A percentile compares a stretch with the other conserved stretches of the same genome.
Evolutionary conservation across 75 land plant species (phyloP).

Genomic region (Pinus albicaulis): DNA sequence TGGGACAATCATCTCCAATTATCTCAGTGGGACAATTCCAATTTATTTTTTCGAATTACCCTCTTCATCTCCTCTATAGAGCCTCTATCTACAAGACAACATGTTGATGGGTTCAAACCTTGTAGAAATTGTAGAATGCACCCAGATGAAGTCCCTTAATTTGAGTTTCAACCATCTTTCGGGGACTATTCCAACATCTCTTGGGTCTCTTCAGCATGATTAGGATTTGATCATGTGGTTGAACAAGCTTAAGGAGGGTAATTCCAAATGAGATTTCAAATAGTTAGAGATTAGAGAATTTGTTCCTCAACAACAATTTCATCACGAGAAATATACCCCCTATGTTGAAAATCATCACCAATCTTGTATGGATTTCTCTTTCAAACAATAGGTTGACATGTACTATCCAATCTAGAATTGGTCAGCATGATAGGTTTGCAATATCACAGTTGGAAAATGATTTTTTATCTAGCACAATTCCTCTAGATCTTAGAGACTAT

Average conservation of each 20-base stretch:
- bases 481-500: constrained; percentile 72
- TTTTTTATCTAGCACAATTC: constrained; percentile 68
- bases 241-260: constrained; percentile 54
- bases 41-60: constrained; percentile 17
- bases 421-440: constrained; percentile 41
- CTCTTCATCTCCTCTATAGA: constrained; percentile 24
- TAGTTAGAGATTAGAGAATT: constrained; percentile 35
- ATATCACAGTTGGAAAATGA: constrained; percentile 80
- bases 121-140: constrained; percentile 38
- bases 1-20: constrained; percentile 30
- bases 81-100: constrained; percentile 60
- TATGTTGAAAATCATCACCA: constrained; percentile 44
- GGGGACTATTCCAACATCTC: constrained; percentile 50
- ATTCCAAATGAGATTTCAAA: constrained; percentile 53
- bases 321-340: constrained; percentile 52
- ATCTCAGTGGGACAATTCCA: constrained; percentile 44
- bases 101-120: constrained; percentile 40
- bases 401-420: constrained; percentile 58
- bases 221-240: constrained; percentile 55
- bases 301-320: constrained; percentile 58
- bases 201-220: constrained; percentile 46
- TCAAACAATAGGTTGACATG: constrained; percentile 64
- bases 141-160: constrained; percentile 52
- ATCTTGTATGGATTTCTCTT: constrained; percentile 68
- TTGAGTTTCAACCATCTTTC: constrained; percentile 66